A percentile compares a stretch with the other conserved stretches of the same genome.
phyloP scores from a whole-genome alignment of 2,329 filamentous ascomycete genomes.

The Penicillium sp. region DNA sequence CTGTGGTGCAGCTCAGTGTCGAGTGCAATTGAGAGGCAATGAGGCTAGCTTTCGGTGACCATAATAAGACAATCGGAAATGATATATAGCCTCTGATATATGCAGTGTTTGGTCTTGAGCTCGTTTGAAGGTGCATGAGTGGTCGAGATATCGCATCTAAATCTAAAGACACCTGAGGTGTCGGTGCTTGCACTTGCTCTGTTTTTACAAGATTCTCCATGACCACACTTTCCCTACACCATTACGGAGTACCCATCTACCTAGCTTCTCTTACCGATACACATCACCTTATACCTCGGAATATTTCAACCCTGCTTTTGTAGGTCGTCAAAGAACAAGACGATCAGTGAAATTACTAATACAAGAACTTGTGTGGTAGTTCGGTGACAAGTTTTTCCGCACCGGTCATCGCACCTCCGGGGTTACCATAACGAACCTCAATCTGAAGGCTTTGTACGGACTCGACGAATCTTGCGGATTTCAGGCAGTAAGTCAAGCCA shows the following conservation, averaged over 20 bases:
- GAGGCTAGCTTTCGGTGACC: not conserved
- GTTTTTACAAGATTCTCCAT: not conserved
- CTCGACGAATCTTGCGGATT: constrained; percentile 14
- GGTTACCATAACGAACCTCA: constrained; percentile 16
- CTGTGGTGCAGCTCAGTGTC: no score
- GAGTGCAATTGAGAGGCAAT: no score
- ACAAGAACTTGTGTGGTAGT: constrained; percentile 1
- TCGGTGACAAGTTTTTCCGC: constrained; percentile 16
- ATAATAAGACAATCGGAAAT: not conserved
- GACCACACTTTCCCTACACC: not conserved
- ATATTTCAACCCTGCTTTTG: not conserved
- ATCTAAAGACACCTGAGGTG: not conserved
- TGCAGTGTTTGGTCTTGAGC: not conserved
- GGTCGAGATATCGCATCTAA: not conserved
- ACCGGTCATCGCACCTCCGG: constrained; percentile 14
- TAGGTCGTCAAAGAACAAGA: not conserved
- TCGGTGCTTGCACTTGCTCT: not conserved
- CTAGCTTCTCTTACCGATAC: not conserved
- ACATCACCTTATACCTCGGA: not conserved
- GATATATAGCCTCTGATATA: not conserved
- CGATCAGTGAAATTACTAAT: constrained; percentile 13
- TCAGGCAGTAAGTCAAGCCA: constrained; percentile 12
- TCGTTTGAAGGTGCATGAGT: not conserved
- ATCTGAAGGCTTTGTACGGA: constrained; percentile 9
- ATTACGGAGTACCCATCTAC: no score